Base-by-base conservation (phyloP, 176 grass and related monocot genomes). In the Rhynchospora breviuscula region DNA sequence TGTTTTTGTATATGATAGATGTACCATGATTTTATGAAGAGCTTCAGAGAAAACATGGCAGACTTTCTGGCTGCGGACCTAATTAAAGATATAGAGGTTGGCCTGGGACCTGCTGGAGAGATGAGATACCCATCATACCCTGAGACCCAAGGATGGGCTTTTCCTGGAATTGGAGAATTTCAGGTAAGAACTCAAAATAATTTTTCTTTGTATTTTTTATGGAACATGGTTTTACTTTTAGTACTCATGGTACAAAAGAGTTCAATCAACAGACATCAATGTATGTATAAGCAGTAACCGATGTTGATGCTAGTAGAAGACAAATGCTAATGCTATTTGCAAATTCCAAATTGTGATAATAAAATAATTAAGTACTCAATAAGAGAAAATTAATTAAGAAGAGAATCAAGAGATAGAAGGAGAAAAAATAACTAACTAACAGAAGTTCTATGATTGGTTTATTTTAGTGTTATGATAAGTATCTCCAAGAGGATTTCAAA, bases 81-180 rank as follows among this genome's bases (percentile, higher is more conserved):
- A 15, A 91, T 94, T 44, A 82, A 86, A 79, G 92, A 98, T 74
- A 91, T 98, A 87, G 92, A 98, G 89, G 92, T 98, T 19, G 92
- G 95, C 48, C 88, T 98, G 48, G 92, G 95, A 59, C 95, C 95
- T 59, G 84, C 87, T 48, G 89, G 95, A 78, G 95, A 98, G 82
- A 87, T 95, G 87, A 94, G 95, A 71, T 98, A 98, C 80, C 95
- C 92, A 1, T 98, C 92, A 0, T 98, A 95, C 78, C 89, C 90
- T 59, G 78, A 90, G 79, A 84, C 68, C 62, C 92, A 98, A 33
- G 95, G 90, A 63, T 98, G 95, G 92, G 67, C 13, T 9, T 98
- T 63, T 90, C 95, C 95, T 74, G 95, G 95, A 66, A 80, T 98
- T 83, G 95, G 95, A 79, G 95, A 89, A 84, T 98, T 94, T 87